Percentiles rank a stretch among this genome's conserved stretches.
These are phyloP conservation scores for Pleurostoma richardsiae DNA, from an alignment of 2,329 filamentous ascomycete species.

Conservation along the genomic window DNA sequence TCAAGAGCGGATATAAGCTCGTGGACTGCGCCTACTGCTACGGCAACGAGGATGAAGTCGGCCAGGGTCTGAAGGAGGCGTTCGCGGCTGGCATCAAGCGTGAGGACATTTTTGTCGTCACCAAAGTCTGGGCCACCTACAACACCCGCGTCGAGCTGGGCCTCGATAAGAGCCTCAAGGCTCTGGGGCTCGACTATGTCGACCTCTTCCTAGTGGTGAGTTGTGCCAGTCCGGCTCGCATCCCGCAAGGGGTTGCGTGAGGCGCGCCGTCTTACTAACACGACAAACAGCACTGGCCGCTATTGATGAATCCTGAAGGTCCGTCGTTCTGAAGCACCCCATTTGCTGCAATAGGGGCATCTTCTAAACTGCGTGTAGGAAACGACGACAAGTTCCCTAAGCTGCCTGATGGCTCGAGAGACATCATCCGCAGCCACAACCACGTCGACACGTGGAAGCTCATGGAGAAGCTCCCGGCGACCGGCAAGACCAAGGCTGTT, in stretches of 20 bases:
- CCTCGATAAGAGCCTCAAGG: conserved; percentile 67
- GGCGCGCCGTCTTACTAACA: conserved; percentile 1
- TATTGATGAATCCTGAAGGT: conserved; percentile 75
- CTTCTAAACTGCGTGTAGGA: conserved; percentile 27
- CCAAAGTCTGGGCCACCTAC: conserved; percentile 82
- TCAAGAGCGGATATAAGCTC: conserved; percentile 51
- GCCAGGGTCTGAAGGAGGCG: conserved; percentile 69
- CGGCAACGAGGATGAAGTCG: conserved; percentile 79
- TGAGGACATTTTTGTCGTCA: conserved; percentile 77
- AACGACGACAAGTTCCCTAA: conserved; percentile 73
- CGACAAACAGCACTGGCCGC: conserved; percentile 64
- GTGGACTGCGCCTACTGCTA: conserved; percentile 75
- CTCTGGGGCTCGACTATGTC: conserved; percentile 72
- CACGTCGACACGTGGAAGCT: conserved; percentile 74
- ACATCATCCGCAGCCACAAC: conserved; percentile 64
- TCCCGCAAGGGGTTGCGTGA: neutral
- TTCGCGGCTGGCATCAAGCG: conserved; percentile 66
- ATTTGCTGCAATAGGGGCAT: no score
- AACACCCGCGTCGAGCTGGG: conserved; percentile 64
- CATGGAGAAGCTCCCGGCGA: conserved; percentile 61
- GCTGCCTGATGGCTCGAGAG: conserved; percentile 65
- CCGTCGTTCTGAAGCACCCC: conserved; percentile 8
- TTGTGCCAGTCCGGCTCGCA: conserved; percentile 4
- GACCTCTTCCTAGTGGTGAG: conserved; percentile 68
- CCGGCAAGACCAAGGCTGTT: conserved; percentile 51